Base-by-base conservation (phyloP, 331 rosid genomes). In the Rhamnella rubrinervis region DNA sequence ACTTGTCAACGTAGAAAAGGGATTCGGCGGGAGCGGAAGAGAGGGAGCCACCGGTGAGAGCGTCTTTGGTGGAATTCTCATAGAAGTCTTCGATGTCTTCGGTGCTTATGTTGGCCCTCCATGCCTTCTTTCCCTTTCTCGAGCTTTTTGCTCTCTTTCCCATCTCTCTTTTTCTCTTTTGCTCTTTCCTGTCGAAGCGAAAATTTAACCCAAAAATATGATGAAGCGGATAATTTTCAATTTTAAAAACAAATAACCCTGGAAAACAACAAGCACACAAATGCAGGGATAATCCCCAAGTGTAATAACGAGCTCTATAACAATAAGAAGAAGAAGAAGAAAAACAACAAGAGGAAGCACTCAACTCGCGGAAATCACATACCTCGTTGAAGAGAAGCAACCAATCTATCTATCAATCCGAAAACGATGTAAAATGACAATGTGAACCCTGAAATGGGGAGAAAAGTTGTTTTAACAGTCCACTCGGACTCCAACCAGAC, bases 41-140 rank as follows among this genome's bases (percentile, higher is more conserved):
- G 16, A 88, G 86, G 23, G 92, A 70, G 68, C 96, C 97, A 6
- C 97, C 96, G 53, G 95, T 81, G 68, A 83, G 95, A 65, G 97
- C 96, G 56, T 91, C 96, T 71, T 86, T 91, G 0, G 96, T 95
- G 2, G 99, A 81, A 72, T 86, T 81, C 77, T 95, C 97, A 44
- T 63, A 89, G 85, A 83, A 87, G 65, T 89, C 90, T 37, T 91
- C 88, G 4, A 95, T 85, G 80, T 90, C 97, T 28, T 83, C 85
- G 0, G 92, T 82, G 71, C 97, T 86, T 44, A 90, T 88, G 80
- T 90, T 90, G 8, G 95, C 86, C 57, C 95, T 80, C 97, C 97
- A 90, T 47, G 95, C 90, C 82, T 90, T 90, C 84, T 88, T 90
- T 17, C 92, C 96, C 92, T 93, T 93, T 82, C 96, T 78, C 6